Percentiles rank a stretch among this genome's conserved stretches.
These are phyloP conservation scores for Wickerhamomyces pijperi DNA, from an alignment of 805 yeast genomes.

Conservation along the genomic window DNA sequence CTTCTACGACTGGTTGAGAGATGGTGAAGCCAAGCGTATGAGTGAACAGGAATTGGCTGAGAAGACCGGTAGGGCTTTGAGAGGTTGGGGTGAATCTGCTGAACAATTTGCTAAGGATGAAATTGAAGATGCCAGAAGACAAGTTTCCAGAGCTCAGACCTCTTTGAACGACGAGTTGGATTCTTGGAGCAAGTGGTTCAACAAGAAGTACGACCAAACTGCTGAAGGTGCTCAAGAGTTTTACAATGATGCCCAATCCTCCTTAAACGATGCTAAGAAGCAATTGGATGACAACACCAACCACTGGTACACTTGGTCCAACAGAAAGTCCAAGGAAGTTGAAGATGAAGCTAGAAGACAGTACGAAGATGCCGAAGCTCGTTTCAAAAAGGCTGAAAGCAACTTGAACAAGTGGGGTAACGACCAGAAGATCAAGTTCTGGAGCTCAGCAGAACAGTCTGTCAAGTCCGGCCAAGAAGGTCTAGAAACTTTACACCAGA, in stretches of 20 bases:
- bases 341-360: conserved; percentile 20
- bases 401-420: conserved; percentile 19
- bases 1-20: conserved; percentile 19
- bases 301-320: conserved; percentile 29
- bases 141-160: conserved; percentile 1
- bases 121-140: conserved; percentile 14
- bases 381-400: conserved; percentile 10
- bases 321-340: conserved; percentile 24
- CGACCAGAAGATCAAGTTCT: conserved; percentile 18
- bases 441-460: conserved; percentile 22
- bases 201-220: conserved; percentile 13
- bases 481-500: conserved; percentile 14
- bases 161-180: conserved; percentile 4
- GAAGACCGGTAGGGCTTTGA: conserved; percentile 23
- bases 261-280: conserved; percentile 23
- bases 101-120: conserved; percentile 31
- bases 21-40: conserved; percentile 12
- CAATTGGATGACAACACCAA: conserved; percentile 21
- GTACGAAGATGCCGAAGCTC: conserved; percentile 18
- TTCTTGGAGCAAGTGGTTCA: conserved; percentile 16
- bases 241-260: conserved; percentile 21
- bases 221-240: conserved; percentile 18
- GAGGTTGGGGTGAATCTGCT: conserved; percentile 39
- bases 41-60: conserved; percentile 24
- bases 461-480: conserved; percentile 17